phyloP scores from a whole-genome alignment of 2,329 filamentous ascomycete genomes.

The Arthrobotrys megalospora region DNA sequence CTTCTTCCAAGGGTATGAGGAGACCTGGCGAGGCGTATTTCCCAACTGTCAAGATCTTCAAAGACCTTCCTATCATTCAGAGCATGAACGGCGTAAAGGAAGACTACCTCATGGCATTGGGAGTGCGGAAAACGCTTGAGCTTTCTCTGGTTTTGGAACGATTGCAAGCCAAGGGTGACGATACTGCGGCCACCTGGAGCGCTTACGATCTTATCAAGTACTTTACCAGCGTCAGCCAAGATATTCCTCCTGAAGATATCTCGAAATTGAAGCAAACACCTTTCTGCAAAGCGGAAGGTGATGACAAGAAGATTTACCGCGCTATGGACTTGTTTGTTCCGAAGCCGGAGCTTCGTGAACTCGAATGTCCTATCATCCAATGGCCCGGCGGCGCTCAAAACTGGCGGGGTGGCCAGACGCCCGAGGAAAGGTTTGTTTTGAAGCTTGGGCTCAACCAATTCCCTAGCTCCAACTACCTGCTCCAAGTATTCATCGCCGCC shows the following conservation, averaged over 20 bases:
- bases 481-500: constrained; percentile 69
- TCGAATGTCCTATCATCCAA: constrained; percentile 82
- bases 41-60: constrained; percentile 91
- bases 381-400: constrained; percentile 80
- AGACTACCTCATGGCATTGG: constrained; percentile 85
- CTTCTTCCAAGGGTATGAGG: constrained; percentile 91
- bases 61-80: constrained; percentile 87
- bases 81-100: constrained; percentile 87
- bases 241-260: constrained; percentile 88
- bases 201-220: constrained; percentile 97
- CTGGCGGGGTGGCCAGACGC: constrained; percentile 70
- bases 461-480: constrained; percentile 81
- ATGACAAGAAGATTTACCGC: constrained; percentile 73
- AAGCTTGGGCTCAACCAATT: constrained; percentile 80
- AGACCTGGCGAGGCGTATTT: constrained; percentile 91
- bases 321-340: constrained; percentile 87
- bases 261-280: constrained; percentile 81
- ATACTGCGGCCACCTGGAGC: constrained; percentile 79
- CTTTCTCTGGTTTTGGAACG: constrained; percentile 92
- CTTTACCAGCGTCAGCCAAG: constrained; percentile 86
- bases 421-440: constrained; percentile 83
- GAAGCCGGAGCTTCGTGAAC: constrained; percentile 76
- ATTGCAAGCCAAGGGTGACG: constrained; percentile 73
- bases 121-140: constrained; percentile 95
- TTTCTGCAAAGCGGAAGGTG: constrained; percentile 82